Conservation (phyloP, 306 rosid species). For the apple (Malus domestica) region DNA sequence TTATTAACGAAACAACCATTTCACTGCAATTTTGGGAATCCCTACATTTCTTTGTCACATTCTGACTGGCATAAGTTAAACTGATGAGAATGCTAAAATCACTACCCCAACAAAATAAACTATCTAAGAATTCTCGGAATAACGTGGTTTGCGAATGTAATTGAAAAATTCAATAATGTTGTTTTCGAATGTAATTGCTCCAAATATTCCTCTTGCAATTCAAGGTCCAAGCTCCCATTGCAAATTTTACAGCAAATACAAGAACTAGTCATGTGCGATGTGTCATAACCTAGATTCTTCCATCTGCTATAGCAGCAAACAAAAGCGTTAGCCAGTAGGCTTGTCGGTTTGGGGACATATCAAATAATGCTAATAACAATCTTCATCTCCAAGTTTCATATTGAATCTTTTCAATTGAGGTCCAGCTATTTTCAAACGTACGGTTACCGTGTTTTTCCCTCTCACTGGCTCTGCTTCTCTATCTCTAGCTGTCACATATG, state of each 20-base stretch:
- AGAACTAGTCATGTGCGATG: not conserved
- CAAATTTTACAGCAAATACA: not conserved
- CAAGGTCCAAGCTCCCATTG: not conserved
- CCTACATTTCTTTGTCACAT: too few relatives aligned
- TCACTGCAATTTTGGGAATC: too few relatives aligned
- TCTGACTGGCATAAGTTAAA: too few relatives aligned
- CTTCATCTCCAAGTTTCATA: conserved; percentile 8
- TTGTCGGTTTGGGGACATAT: not conserved
- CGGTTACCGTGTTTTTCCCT: conserved; percentile 12
- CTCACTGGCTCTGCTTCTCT: not conserved
- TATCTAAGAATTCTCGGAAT: too few relatives aligned
- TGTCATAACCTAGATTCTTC: not conserved
- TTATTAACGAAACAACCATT: too few relatives aligned
- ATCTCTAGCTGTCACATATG: not conserved
- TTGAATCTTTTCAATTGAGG: not conserved
- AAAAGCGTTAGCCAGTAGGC: not conserved
- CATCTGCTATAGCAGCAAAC: not conserved
- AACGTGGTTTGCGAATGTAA: too few relatives aligned
- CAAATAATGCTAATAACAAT: not conserved
- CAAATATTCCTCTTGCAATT: not conserved
- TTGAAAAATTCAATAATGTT: too few relatives aligned
- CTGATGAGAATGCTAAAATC: too few relatives aligned
- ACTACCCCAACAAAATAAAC: too few relatives aligned
- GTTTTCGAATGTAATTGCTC: not conserved
- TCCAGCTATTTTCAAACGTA: not conserved